Conservation (phyloP, 2,329 filamentous ascomycete genomes). For the Gnomoniopsis smithogilvyi region DNA sequence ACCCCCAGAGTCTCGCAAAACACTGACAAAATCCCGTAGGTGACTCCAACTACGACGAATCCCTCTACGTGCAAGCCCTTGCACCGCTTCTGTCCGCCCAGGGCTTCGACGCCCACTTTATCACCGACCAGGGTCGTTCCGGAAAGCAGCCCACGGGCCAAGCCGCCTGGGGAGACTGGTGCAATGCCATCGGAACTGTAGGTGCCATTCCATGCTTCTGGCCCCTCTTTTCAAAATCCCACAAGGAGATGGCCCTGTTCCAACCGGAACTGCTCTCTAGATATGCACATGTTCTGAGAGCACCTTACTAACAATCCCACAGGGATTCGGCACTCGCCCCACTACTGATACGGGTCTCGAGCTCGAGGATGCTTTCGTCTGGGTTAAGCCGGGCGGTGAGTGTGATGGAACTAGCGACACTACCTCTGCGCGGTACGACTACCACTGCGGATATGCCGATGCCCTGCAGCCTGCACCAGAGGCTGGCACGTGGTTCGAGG, state of each 20-base stretch:
- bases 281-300: too few relatives aligned
- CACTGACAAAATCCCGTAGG: constrained; percentile 23
- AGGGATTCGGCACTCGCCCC: constrained; percentile 62
- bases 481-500: constrained; percentile 66
- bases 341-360: constrained; percentile 57
- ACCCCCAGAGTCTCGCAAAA: too few relatives aligned
- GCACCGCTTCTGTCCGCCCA: constrained; percentile 53
- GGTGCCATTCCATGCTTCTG: constrained; percentile 28
- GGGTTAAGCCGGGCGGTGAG: constrained; percentile 66
- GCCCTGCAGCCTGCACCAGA: constrained; percentile 64
- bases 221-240: too few relatives aligned
- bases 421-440: constrained; percentile 48
- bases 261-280: too few relatives aligned
- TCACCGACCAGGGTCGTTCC: constrained; percentile 50
- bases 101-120: constrained; percentile 45
- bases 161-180: constrained; percentile 64
- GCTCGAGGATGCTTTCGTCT: constrained; percentile 64
- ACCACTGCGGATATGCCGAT: constrained; percentile 47
- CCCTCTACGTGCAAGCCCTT: constrained; percentile 61
- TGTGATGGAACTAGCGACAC: constrained; percentile 50
- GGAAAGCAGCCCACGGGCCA: constrained; percentile 61
- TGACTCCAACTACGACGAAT: constrained; percentile 50
- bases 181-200: constrained; percentile 52
- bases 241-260: too few relatives aligned
- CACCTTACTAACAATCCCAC: too few relatives aligned